These are phyloP conservation scores for Venturiaceae sp. DNA, from an alignment of 2,329 filamentous ascomycete species.

Conservation along the genomic window DNA sequence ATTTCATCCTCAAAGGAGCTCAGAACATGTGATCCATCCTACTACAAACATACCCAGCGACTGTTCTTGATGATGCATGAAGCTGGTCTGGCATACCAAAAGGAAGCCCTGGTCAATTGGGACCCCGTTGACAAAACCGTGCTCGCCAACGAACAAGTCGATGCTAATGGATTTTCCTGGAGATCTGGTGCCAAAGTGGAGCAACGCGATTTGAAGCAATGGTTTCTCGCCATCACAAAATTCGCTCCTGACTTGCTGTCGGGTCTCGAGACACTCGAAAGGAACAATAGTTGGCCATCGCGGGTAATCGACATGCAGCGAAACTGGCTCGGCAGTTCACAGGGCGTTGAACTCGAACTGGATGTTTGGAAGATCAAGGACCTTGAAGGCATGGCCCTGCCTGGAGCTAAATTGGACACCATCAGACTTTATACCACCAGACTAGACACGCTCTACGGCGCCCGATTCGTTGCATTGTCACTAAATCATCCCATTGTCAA, in stretches of 20 bases:
- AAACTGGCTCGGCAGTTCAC: constrained; percentile 79
- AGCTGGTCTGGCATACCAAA: constrained; percentile 70
- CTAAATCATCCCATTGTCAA: constrained; percentile 61
- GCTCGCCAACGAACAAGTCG: constrained; percentile 88
- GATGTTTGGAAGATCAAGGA: constrained; percentile 16
- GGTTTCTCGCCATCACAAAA: constrained; percentile 79
- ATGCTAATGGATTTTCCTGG: constrained; percentile 77
- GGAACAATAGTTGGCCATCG: constrained; percentile 66
- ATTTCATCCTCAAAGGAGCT: constrained; percentile 52
- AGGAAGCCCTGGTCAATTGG: constrained; percentile 78
- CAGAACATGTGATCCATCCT: constrained; percentile 71
- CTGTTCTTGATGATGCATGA: constrained; percentile 72
- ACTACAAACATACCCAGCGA: constrained; percentile 83
- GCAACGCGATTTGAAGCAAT: constrained; percentile 70
- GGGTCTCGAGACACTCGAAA: constrained; percentile 57
- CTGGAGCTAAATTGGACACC: constrained; percentile 25
- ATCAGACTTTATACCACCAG: constrained; percentile 76
- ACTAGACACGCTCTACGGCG: constrained; percentile 78
- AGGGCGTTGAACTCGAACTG: constrained; percentile 52
- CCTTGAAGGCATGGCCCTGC: too few species aligned
- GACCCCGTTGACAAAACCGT: constrained; percentile 86
- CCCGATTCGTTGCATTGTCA: constrained; percentile 75
- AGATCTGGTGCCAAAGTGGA: constrained; percentile 78
- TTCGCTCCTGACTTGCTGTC: constrained; percentile 64
- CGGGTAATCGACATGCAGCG: constrained; percentile 73